A percentile compares a stretch with the other conserved stretches of the same genome.
These are phyloP conservation scores for Schrenkiella parvula DNA, from an alignment of 345 rosid genomes.

Conservation along the genomic window DNA sequence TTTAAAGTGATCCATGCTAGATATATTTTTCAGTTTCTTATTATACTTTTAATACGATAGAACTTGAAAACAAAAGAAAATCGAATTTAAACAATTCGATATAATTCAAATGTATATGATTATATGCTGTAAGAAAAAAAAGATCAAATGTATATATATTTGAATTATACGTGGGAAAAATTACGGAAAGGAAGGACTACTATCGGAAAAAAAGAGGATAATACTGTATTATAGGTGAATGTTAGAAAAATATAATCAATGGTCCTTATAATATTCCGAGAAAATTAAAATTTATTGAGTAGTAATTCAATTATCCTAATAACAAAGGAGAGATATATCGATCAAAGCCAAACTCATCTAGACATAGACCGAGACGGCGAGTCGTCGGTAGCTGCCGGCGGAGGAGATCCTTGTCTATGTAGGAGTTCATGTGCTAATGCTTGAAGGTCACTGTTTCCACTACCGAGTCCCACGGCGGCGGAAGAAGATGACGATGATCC, in stretches of 20 bases:
- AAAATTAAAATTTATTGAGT: conserved; percentile 15
- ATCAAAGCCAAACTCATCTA: conserved; percentile 29
- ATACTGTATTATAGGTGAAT: conserved; percentile 3
- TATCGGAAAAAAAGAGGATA: neutral
- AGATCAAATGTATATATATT: neutral
- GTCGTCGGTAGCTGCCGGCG: conserved; percentile 44
- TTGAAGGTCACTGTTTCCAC: conserved; percentile 70
- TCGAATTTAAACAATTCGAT: no score
- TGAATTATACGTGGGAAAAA: neutral
- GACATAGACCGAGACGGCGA: conserved; percentile 56
- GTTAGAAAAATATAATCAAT: conserved; percentile 14
- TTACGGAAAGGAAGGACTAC: neutral
- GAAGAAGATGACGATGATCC: conserved; percentile 32
- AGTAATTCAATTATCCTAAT: conserved; percentile 14
- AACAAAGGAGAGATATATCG: neutral
- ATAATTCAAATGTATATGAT: no score
- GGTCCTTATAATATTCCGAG: conserved; percentile 8
- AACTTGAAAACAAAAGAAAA: no score
- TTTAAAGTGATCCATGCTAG: no score
- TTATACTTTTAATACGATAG: no score
- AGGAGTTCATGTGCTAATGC: conserved; percentile 78
- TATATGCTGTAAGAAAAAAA: no score
- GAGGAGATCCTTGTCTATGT: conserved; percentile 61
- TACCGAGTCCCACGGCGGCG: conserved; percentile 33
- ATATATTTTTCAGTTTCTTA: no score